phyloP scores from a whole-genome alignment of 805 yeast genomes.

The Myxozyma geophila region DNA sequence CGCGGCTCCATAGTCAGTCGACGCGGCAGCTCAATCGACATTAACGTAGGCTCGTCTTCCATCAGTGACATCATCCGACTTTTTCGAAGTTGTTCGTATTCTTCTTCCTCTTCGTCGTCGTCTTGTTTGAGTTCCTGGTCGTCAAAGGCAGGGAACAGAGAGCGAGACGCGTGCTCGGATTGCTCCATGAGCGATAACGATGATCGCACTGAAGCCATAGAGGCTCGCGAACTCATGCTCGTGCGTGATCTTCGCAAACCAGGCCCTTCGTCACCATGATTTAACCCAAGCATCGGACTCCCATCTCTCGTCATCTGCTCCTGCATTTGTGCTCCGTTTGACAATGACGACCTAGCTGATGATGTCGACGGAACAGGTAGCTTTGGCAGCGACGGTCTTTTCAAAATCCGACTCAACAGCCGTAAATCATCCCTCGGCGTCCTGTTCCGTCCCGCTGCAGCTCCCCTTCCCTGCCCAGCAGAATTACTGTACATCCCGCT shows the following conservation, averaged over 20 bases:
- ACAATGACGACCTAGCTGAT: too few relatives aligned
- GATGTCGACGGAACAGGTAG: too few relatives aligned
- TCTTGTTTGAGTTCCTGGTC: not conserved
- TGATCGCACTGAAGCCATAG: not conserved
- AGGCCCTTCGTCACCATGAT: too few relatives aligned
- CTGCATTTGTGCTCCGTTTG: not conserved
- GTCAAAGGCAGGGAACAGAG: too few relatives aligned
- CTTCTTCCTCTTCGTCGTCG: conserved; percentile 4
- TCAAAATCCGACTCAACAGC: conserved; percentile 24
- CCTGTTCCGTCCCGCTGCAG: conserved; percentile 2
- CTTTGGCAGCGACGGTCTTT: not conserved
- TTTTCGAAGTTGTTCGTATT: not conserved
- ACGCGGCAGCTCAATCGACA: conserved; percentile 3
- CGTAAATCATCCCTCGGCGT: conserved; percentile 36
- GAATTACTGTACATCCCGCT: not conserved
- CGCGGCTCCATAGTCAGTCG: conserved; percentile 14
- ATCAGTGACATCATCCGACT: not conserved
- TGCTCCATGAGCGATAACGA: not conserved
- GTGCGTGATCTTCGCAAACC: not conserved
- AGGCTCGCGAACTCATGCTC: not conserved
- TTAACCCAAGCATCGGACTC: too few relatives aligned
- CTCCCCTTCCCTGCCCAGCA: conserved; percentile 1
- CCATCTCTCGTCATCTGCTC: too few relatives aligned
- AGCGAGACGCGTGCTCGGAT: too few relatives aligned
- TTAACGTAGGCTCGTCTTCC: not conserved